Base-by-base conservation (phyloP, 1,284 basidiomycete genomes). In the Peniophora sp. region DNA sequence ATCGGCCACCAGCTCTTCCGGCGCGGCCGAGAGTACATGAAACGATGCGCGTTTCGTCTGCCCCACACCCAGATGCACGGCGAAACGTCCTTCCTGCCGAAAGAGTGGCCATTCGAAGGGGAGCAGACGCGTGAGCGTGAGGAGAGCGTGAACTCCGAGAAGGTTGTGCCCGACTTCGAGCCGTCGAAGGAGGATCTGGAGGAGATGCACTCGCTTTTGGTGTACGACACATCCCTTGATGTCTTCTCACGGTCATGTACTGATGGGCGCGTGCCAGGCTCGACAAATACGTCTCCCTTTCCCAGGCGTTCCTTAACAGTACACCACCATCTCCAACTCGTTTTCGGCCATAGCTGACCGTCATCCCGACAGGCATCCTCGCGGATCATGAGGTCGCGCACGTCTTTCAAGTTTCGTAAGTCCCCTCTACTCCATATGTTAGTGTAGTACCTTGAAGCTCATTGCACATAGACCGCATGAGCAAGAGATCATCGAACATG, bases 201-300 rank as follows among this genome's bases (percentile, higher is more conserved):
- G 50, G 66, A 75, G 64, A 77, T 77, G 52, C 79, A 82, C 57
- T 69, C 76, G 1, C 64, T 80, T 18, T 67, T 82, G 22, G 76
- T 79, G 81, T 83, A 66, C 43, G 77, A 32, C 27, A 32, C 27
- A 18, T 47, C n/a, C 35, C 18, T n/a, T 3, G 34, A 18, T 14
- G 46, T 8, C 15, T 51, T 3, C 12, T 32, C 12, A 32, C 27
- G n/a, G n/a, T n/a, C n/a, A 6, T 32, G 6, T 32, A 32, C 27
- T 32, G 27, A 32, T 32, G 27, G 12, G 27, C 27, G 27, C 12
- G 27, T 32, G 27, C 6, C 50, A 85, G 83, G 8, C 61, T 87
- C 20, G 80, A 83, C 51, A 86, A 87, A 66, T 87, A 81, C 52
- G 68, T 81, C 1, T 70, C 70, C 0, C 76, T 85, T 46, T 86